Evolutionary conservation across 345 rosid species (phyloP).

Genomic region (Murraya paniculata): DNA sequence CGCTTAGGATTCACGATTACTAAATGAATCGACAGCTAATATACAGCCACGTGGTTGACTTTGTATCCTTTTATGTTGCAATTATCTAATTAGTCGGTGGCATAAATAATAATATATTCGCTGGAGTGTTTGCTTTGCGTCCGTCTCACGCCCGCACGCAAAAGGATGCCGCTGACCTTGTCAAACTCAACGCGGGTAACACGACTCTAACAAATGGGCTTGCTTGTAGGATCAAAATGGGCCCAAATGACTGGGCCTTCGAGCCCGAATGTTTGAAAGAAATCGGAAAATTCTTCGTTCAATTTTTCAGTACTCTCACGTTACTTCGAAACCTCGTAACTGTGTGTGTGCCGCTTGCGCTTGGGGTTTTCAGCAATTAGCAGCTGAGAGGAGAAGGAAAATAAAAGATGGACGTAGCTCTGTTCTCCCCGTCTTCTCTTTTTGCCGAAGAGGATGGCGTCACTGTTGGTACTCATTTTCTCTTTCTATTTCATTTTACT

Average conservation of each 20-base stretch:
- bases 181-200: not conserved
- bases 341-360: not conserved
- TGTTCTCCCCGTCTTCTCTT: conserved; percentile 89
- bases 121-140: not conserved
- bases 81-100: not conserved
- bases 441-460: conserved; percentile 60
- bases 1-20: conserved; percentile 24
- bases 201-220: not conserved
- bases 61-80: not conserved
- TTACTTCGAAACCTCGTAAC: not conserved
- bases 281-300: not conserved
- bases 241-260: not conserved
- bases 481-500: not conserved
- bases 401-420: conserved; percentile 73
- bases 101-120: not conserved
- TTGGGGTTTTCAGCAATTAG: not conserved
- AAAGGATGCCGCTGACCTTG: not conserved
- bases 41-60: conserved; percentile 17
- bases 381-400: not conserved
- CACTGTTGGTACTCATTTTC: conserved; percentile 30
- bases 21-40: conserved; percentile 17
- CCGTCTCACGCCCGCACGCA: not conserved
- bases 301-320: not conserved
- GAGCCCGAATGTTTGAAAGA: not conserved
- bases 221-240: not conserved